Base-by-base conservation (phyloP, 306 rosid genomes). In the Ceratonia siliqua region DNA sequence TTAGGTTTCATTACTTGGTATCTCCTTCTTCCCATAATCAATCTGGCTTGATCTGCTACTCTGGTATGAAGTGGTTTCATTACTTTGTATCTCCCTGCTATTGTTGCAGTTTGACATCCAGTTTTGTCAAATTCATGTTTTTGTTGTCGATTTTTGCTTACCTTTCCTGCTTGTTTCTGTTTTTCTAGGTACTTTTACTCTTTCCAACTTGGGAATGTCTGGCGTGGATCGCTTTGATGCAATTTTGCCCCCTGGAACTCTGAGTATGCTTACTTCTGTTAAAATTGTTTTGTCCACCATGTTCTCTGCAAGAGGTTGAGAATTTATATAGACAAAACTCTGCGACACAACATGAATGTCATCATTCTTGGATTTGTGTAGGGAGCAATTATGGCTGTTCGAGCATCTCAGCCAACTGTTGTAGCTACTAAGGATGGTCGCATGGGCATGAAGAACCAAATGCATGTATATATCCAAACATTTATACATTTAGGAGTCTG, bases 321-420 rank as follows among this genome's bases (percentile, higher is more conserved):
- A 59, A 49, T 52, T 49, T 50, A 5, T 70, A 58, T 63, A 14
- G 30, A 63, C 70, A 65, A 20, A 18, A 30, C 12, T 43, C 69
- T 45, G 39, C 30, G 58, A 32, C 35, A 15, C 2, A 50, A 32
- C 64, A 24, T 25, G 76, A 50, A 45, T 63, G 36, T 62, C 39
- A 72, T 78, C 27, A 50, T 48, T 59, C 42, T 58, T 68, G 80
- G 53, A 48, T 75, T 67, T 71, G 11, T 73, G 68, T 76, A 95
- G 99, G 99, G 99, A 57, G 99, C 99, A 50, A 95, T 95, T 56
- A 95, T 95, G 99, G 99, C 98, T 58, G 97, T 95, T 33, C 98
- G 99, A 63, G 74, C 90, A 77, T 95, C 98, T 66, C 82, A 89
- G 80, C 96, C 97, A 27, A 71, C 87, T 11, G 89, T 81, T 78